Conservation (phyloP, 192 early-diverging fungal genomes). For the Pilobolus umbonatus region DNA sequence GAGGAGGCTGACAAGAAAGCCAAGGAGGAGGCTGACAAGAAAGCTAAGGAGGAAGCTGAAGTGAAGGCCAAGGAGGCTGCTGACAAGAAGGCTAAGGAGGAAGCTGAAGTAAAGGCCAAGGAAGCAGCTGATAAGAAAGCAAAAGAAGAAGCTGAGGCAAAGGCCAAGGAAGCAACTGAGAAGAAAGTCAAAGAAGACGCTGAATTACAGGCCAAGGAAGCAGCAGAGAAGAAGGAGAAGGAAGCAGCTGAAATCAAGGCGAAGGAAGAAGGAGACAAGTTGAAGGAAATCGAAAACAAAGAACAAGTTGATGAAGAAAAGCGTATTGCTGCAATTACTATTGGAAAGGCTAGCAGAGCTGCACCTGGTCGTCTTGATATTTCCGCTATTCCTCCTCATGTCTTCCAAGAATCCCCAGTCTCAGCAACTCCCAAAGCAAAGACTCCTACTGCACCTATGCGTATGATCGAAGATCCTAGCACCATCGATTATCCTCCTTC, state of each 20-base stretch:
- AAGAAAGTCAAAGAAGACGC: conserved; percentile 18
- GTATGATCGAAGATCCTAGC: conserved; percentile 42
- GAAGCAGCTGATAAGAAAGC: not conserved
- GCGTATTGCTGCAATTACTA: conserved; percentile 27
- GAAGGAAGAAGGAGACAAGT: conserved; percentile 1
- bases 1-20: conserved; percentile 12
- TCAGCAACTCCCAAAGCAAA: conserved; percentile 34
- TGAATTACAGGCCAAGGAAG: not conserved
- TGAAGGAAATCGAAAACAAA: not conserved
- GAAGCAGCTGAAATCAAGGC: conserved; percentile 21
- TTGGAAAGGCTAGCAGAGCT: conserved; percentile 25
- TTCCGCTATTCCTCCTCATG: conserved; percentile 30
- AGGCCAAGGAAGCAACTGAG: conserved; percentile 28
- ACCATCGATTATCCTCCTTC: conserved; percentile 41
- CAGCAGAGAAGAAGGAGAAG: not conserved
- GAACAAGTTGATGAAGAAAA: conserved; percentile 9
- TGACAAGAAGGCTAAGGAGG: conserved; percentile 14
- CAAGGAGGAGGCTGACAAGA: not conserved
- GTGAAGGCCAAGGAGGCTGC: conserved; percentile 3
- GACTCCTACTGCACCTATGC: conserved; percentile 34
- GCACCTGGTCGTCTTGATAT: conserved; percentile 29
- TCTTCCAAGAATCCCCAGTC: conserved; percentile 40
- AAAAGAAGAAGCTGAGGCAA: conserved; percentile 22
- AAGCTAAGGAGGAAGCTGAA: conserved; percentile 3
- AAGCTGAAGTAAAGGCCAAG: too few relatives aligned